Base-by-base conservation (phyloP, 371 early-diverging fungal genomes). In the Mucor irregularis region DNA sequence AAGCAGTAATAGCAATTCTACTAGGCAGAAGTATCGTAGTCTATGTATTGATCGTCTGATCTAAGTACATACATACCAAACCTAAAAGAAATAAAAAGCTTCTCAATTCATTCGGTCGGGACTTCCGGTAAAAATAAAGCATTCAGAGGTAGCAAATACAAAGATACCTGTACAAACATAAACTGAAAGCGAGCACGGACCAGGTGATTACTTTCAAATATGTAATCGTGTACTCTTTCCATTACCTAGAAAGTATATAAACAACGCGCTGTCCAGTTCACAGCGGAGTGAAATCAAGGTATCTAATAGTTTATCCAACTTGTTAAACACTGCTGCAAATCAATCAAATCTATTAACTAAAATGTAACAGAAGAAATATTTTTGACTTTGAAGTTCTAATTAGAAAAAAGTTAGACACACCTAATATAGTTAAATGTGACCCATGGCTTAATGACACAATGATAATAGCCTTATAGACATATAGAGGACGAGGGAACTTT, bases 21-120 rank as follows among this genome's bases (percentile, higher is more conserved):
- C n/a, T n/a, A n/a, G n/a, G n/a, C n/a, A n/a, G n/a, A n/a, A n/a
- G n/a, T n/a, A n/a, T n/a, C n/a, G n/a, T n/a, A n/a, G n/a, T n/a
- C n/a, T n/a, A n/a, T n/a, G n/a, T n/a, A n/a, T n/a, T 30, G 43
- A 53, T 53, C 53, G 53, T 19, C 53, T 53, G 53, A 30, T 53
- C 35, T 37, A 30, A 33, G 25, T n/a, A n/a, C n/a, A n/a, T n/a
- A n/a, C n/a, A n/a, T n/a, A 50, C 14, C n/a, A 28, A 37, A n/a
- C n/a, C n/a, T n/a, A 25, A 6, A 33, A 14, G n/a, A 48, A 21
- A 39, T 13, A 50, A 50, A 50, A 19, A 4, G 9, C 19, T 37
- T 39, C 39, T 35, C 7, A 11, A 13, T 42, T 24, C n/a, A 45
- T 8, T 45, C 45, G 45, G 45, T 16, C n/a, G 45, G 45, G n/a